Evolutionary conservation across 306 rosid species (phyloP), one percentile per base, ranked within the genome.

Genomic region (Calophaca sinica): DNA sequence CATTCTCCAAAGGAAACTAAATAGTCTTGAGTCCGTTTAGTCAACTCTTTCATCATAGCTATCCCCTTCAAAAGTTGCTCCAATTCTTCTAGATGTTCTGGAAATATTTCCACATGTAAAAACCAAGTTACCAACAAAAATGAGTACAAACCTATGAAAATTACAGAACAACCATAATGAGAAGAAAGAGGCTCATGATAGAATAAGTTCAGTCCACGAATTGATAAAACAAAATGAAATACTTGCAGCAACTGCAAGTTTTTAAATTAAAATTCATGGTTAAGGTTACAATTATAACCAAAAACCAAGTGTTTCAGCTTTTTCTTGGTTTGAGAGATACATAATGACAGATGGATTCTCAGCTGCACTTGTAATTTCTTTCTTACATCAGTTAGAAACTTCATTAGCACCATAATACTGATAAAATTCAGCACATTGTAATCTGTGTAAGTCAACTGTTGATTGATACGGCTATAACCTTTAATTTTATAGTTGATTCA

Each of bases 1-100:
- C 98, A 91, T 78, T 94, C 98, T 78, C 98, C 98, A 87, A 94
- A 94, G 13, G 98, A 94, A 80, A 94, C 97, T 81, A 94, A 75
- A 77, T 94, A 94, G 76, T 94, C 98, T 88, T 79, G 94, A 51
- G 98, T 94, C 35, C 98, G 84, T 48, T 80, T 82, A 60, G 98
- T 94, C 80, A 91, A 80, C 79, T 94, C 98, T 87, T 91, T 94
- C 97, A 91, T 94, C 96, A 91, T 91, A 32, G 98, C 94, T 71
- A 94, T 88, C 72, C 98, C 98, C 77, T 91, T 91, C 49, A 94
- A 88, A 84, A 94, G 98, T 83, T 90, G 97, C 73, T 94, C 97
- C 87, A 94, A 75, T 72, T 91, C 96, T 64, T 88, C 90, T 42
- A 94, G 85, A 80, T 84, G 92, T 64, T 82, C 98, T 94, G 89